These are phyloP conservation scores for Sequoiadendron giganteum DNA, from an alignment of 75 land plant species.

Conservation along the genomic window DNA sequence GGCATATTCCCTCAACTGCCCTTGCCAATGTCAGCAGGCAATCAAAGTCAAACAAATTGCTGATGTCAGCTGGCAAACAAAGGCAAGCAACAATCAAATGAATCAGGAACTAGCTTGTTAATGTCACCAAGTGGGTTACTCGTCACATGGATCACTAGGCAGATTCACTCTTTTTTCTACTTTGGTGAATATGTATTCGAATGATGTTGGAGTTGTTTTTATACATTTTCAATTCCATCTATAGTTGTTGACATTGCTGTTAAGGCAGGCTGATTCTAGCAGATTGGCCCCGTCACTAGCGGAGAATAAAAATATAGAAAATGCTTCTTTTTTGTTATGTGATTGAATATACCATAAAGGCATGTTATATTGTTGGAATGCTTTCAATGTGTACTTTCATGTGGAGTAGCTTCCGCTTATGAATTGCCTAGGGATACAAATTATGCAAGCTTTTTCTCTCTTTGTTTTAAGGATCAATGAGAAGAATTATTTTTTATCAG, in stretches of 20 bases:
- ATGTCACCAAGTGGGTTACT: not conserved
- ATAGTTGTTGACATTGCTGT: not conserved
- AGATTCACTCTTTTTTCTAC: not conserved
- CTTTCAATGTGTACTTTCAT: not conserved
- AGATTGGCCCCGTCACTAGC: not conserved
- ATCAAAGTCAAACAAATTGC: no score
- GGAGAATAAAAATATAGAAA: not conserved
- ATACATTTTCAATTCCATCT: not conserved
- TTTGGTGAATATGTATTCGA: not conserved
- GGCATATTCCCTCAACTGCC: no score
- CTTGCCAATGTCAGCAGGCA: not conserved
- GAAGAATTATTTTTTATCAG: not conserved
- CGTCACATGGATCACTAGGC: not conserved
- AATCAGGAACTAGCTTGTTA: not conserved
- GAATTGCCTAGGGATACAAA: not conserved
- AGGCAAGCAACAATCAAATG: not conserved
- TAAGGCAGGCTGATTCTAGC: not conserved
- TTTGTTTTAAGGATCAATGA: not conserved
- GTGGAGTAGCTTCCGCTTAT: not conserved
- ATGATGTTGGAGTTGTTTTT: not conserved
- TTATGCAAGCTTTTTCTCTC: not conserved
- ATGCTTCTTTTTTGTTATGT: not conserved
- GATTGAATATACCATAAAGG: not conserved
- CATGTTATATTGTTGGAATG: not conserved
- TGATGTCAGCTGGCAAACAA: not conserved